Evolutionary conservation across 106 monocot genomes (phyloP).

Genomic region (Vanilla planifolia): DNA sequence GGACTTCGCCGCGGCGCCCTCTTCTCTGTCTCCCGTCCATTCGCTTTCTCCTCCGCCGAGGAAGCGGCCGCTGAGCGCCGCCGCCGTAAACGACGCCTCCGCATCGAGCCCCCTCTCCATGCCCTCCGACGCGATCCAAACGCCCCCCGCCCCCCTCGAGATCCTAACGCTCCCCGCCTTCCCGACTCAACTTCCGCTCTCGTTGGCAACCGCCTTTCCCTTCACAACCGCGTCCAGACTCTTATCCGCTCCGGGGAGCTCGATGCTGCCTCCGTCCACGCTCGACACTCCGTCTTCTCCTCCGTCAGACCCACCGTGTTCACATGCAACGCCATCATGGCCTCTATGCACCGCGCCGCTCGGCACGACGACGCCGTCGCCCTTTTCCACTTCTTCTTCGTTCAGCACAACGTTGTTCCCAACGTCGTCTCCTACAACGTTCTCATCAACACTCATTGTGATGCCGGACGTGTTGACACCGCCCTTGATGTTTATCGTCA

Average conservation of each 20-base stretch:
- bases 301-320: conserved; percentile 81
- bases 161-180: conserved; percentile 72
- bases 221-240: conserved; percentile 91
- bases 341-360: conserved; percentile 51
- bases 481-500: conserved; percentile 65
- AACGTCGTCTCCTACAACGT: conserved; percentile 93
- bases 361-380: conserved; percentile 65
- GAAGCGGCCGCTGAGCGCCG: conserved; percentile 93
- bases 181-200: conserved; percentile 88
- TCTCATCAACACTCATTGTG: conserved; percentile 41
- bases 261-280: conserved; percentile 55
- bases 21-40: conserved; percentile 18
- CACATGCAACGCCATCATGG: conserved; percentile 90
- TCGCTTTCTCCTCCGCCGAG: conserved; percentile 94
- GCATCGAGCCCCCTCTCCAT: conserved; percentile 85
- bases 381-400: conserved; percentile 76
- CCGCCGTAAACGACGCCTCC: conserved; percentile 80
- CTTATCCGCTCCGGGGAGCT: conserved; percentile 72
- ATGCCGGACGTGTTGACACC: conserved; percentile 53
- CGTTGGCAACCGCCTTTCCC: conserved; percentile 83
- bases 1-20: background rate
- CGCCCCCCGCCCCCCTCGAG: conserved; percentile 50
- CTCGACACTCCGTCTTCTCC: conserved; percentile 74
- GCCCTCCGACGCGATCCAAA: conserved; percentile 59
- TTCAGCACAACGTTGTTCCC: conserved; percentile 71